These are phyloP conservation scores for Endoconidiophora polonica DNA, from an alignment of 2,329 filamentous ascomycete species.

Conservation along the genomic window DNA sequence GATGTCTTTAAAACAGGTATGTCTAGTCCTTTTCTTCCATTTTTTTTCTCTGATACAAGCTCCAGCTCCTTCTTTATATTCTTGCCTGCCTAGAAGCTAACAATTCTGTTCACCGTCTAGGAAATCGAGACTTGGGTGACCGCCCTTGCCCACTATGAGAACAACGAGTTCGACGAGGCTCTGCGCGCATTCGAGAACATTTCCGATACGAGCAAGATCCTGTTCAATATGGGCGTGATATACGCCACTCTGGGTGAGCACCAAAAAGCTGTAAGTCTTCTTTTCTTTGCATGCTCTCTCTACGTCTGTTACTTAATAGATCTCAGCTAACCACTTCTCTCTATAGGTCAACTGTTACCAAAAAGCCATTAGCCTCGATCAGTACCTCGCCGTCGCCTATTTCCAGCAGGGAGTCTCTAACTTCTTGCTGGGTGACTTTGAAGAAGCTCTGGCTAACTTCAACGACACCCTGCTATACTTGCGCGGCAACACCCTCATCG, in stretches of 20 bases:
- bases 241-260: slow-evolving; percentile 93
- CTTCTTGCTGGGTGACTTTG: slow-evolving; percentile 90
- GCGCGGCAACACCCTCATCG: slow-evolving; percentile 89
- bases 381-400: slow-evolving; percentile 92
- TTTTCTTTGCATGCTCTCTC: not conserved
- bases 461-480: slow-evolving; percentile 94
- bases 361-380: slow-evolving; percentile 73
- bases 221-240: slow-evolving; percentile 97
- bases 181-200: slow-evolving; percentile 72
- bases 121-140: slow-evolving; percentile 98
- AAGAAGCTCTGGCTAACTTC: slow-evolving; percentile 94
- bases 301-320: not conserved
- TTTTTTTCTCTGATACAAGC: not conserved
- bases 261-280: slow-evolving; percentile 65
- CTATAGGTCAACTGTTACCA: slow-evolving; percentile 83
- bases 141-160: slow-evolving; percentile 83
- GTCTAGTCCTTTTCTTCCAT: slow-evolving; percentile 13
- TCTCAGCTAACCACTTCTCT: slow-evolving; percentile 14
- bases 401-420: slow-evolving; percentile 98
- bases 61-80: not conserved
- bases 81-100: not conserved
- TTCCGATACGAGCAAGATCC: slow-evolving; percentile 88
- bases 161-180: slow-evolving; percentile 89
- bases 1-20: slow-evolving; percentile 47
- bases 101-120: slow-evolving; percentile 27